Evolutionary conservation across 352 stramenopile genomes (phyloP).

Genomic region (Globisporangium iwayamae): DNA sequence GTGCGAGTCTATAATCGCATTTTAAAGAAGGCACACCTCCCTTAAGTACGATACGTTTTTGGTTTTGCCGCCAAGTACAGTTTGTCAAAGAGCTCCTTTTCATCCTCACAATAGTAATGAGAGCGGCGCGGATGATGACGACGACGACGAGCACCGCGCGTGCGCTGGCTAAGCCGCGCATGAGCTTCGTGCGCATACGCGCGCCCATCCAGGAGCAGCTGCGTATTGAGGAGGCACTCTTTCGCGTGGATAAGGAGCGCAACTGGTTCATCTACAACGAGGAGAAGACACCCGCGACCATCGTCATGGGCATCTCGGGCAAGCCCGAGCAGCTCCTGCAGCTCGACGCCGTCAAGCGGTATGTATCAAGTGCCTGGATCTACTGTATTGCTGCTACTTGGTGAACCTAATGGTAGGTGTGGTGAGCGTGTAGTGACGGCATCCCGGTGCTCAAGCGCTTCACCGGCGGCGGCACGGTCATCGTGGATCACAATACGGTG

Average conservation of each 20-base stretch:
- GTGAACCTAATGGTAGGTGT: too few relatives aligned
- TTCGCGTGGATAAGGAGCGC: constrained; percentile 79
- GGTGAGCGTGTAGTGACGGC: constrained; percentile 35
- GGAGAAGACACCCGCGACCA: constrained; percentile 59
- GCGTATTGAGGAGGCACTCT: constrained; percentile 91
- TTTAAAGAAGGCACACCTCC: background rate
- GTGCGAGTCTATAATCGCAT: background rate
- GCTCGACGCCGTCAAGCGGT: constrained; percentile 76
- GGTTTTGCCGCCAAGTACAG: constrained; percentile 2
- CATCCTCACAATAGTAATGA: background rate
- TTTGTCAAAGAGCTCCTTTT: background rate
- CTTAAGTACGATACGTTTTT: too few relatives aligned
- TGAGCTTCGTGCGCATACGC: constrained; percentile 71
- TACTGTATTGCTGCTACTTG: background rate
- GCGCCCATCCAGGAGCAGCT: constrained; percentile 82
- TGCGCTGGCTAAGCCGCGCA: constrained; percentile 37
- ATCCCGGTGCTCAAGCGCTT: constrained; percentile 94
- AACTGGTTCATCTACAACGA: constrained; percentile 87
- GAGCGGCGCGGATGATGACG: background rate
- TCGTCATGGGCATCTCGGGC: constrained; percentile 95
- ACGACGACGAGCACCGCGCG: constrained; percentile 8
- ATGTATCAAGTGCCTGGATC: background rate
- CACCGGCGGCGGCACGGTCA: constrained; percentile 95
- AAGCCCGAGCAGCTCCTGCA: constrained; percentile 91
- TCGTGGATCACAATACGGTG: constrained; percentile 92